These are phyloP conservation scores for Populus alba DNA, from an alignment of 345 rosid species.

Conservation along the genomic window DNA sequence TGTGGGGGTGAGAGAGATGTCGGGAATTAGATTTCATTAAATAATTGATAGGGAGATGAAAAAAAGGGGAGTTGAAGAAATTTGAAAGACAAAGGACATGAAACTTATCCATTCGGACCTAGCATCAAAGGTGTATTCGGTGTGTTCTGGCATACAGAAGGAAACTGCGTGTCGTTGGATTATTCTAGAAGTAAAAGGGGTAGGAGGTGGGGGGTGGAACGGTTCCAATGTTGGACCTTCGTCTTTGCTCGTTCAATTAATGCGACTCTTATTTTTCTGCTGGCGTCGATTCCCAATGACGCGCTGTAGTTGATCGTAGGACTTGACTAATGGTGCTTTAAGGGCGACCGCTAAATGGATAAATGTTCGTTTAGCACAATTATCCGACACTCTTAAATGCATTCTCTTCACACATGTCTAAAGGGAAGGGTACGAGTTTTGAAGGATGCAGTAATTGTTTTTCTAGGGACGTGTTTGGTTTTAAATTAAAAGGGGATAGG, in stretches of 20 bases:
- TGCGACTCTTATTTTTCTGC: neutral
- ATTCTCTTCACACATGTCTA: too few relatives aligned
- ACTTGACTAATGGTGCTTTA: too few relatives aligned
- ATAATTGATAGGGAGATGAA: neutral
- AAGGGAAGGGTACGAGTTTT: too few relatives aligned
- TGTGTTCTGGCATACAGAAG: neutral
- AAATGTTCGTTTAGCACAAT: neutral
- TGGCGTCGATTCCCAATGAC: neutral
- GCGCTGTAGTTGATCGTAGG: neutral
- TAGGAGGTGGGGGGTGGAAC: constrained; percentile 6
- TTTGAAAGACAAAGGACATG: neutral
- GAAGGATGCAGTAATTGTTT: too few relatives aligned
- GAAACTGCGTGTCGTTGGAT: constrained; percentile 3
- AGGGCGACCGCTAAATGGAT: too few relatives aligned
- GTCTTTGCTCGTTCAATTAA: constrained; percentile 6
- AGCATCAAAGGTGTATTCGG: constrained; percentile 12
- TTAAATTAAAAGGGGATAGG: too few relatives aligned
- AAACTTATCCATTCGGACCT: constrained; percentile 42
- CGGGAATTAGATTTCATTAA: neutral
- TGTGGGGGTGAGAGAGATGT: constrained; percentile 22
- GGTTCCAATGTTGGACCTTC: constrained; percentile 23
- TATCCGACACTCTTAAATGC: neutral
- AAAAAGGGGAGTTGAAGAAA: neutral
- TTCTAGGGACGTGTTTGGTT: too few relatives aligned
- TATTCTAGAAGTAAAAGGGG: neutral